Conservation (phyloP, 257 asterid species). For the Nicotiana tabacum region DNA sequence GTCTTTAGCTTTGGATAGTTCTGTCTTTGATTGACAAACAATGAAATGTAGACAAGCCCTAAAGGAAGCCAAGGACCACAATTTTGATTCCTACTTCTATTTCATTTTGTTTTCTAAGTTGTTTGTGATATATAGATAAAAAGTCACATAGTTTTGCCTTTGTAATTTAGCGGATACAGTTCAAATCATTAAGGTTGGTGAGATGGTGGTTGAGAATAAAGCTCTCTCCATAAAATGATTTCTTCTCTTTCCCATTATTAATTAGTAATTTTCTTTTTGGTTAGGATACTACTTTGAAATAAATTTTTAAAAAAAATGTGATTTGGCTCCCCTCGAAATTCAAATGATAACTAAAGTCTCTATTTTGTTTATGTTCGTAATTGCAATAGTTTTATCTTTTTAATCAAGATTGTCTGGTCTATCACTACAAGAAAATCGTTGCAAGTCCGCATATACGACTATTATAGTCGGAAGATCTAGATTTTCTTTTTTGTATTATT, state of each 20-base stretch:
- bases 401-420: too few species aligned
- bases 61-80: conserved; percentile 46
- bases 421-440: too few species aligned
- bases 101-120: neutral
- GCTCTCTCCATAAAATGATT: neutral
- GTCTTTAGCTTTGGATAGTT: conserved; percentile 45
- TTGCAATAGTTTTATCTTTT: too few species aligned
- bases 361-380: too few species aligned
- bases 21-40: conserved; percentile 30
- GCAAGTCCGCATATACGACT: too few species aligned
- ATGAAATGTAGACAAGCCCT: conserved; percentile 36
- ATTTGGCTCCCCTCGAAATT: too few species aligned
- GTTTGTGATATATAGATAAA: conserved; percentile 36
- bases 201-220: conserved; percentile 14
- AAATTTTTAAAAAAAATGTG: too few species aligned
- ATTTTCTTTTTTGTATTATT: too few species aligned
- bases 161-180: conserved; percentile 40
- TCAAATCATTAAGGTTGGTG: conserved; percentile 46
- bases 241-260: neutral
- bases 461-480: too few species aligned
- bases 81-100: neutral
- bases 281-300: too few species aligned
- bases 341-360: too few species aligned
- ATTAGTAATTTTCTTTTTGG: too few species aligned
- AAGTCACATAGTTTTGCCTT: conserved; percentile 65